These are phyloP conservation scores for Bjerkandera adusta DNA, from an alignment of 1,284 basidiomycete species.

Conservation along the genomic window DNA sequence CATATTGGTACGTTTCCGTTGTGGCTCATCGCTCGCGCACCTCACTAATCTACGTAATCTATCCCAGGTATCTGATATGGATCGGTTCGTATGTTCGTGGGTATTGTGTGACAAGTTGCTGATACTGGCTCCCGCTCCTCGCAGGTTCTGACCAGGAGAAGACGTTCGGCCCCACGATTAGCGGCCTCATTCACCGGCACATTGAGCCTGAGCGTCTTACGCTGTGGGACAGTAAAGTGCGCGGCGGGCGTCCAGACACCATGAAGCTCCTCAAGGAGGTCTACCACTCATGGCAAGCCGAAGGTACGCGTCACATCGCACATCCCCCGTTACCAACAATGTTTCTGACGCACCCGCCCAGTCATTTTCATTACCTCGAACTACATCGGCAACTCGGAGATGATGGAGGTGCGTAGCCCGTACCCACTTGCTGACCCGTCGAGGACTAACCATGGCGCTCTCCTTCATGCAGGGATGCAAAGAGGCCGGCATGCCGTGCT, in stretches of 20 bases:
- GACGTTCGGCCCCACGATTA: constrained; percentile 76
- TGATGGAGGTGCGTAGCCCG: constrained; percentile 47
- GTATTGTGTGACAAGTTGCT: constrained; percentile 6
- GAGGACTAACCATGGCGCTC: not conserved
- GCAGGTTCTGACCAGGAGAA: constrained; percentile 73
- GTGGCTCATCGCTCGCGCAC: constrained; percentile 10
- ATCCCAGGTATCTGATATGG: constrained; percentile 70
- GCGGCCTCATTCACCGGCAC: constrained; percentile 62
- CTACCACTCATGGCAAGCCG: constrained; percentile 64
- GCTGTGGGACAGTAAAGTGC: constrained; percentile 70
- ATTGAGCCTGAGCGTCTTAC: constrained; percentile 66
- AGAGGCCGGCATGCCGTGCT: constrained; percentile 65
- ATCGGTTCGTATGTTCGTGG: constrained; percentile 47
- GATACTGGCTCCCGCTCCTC: constrained; percentile 7
- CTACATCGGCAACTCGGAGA: constrained; percentile 67
- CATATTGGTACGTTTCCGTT: constrained; percentile 51
- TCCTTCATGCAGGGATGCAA: constrained; percentile 57
- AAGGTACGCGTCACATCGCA: constrained; percentile 43
- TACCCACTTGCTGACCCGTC: not conserved
- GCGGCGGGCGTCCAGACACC: constrained; percentile 71
- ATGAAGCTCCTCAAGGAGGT: constrained; percentile 73
- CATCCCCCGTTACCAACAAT: not conserved
- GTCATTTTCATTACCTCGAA: constrained; percentile 81
- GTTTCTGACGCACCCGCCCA: constrained; percentile 23
- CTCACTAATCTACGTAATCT: constrained; percentile 10